phyloP scores from a whole-genome alignment of 2,329 filamentous ascomycete species.

The Thielaviopsis euricoi region DNA sequence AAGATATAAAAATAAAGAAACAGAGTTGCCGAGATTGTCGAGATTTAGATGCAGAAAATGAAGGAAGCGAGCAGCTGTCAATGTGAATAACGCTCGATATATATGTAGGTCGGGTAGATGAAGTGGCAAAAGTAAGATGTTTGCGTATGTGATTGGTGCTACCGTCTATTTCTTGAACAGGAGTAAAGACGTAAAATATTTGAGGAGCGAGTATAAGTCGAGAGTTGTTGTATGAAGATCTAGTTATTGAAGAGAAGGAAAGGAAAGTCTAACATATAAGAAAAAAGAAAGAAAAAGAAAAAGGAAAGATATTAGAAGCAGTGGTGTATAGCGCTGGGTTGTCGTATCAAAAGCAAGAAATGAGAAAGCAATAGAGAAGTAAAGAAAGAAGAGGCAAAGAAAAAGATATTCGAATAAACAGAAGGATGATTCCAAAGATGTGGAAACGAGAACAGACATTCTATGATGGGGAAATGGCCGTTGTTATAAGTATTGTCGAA shows the following conservation, averaged over 20 bases:
- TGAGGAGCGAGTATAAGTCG: too few species aligned
- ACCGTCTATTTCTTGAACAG: too few species aligned
- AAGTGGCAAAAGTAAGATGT: not conserved
- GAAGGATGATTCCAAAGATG: not conserved
- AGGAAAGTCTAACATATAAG: not conserved
- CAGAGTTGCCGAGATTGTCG: not conserved
- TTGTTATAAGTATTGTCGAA: not conserved
- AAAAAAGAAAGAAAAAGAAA: not conserved
- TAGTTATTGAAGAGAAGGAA: not conserved
- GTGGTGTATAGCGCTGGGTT: not conserved
- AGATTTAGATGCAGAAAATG: not conserved
- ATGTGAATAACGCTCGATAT: not conserved
- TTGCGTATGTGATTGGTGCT: not conserved
- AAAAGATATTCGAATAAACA: not conserved
- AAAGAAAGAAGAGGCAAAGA: not conserved
- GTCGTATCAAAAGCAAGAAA: not conserved
- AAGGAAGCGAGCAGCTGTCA: not conserved
- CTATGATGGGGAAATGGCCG: not conserved
- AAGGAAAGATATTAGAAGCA: not conserved
- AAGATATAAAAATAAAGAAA: not conserved
- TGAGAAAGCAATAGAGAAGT: not conserved
- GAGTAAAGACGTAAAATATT: too few species aligned
- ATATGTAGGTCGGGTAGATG: not conserved
- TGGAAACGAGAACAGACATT: not conserved
- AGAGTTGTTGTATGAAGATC: too few species aligned